Base-by-base conservation (phyloP, 257 asterid genomes). In the Knoxia roxburghii region DNA sequence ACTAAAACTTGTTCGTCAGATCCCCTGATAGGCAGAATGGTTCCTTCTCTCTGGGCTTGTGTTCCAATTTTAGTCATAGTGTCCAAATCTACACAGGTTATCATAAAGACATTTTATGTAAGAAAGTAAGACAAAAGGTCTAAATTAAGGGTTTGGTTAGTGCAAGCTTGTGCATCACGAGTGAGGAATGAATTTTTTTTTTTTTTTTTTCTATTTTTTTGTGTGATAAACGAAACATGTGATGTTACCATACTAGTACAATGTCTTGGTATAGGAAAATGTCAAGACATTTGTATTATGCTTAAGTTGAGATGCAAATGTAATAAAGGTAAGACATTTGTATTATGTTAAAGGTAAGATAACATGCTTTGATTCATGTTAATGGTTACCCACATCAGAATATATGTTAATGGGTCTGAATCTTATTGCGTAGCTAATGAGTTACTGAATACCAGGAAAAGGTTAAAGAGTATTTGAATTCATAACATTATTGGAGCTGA, bases 211-310 rank as follows among this genome's bases (percentile, higher is more conserved):
- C n/a, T n/a, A n/a, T n/a, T 13, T n/a, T 13, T 55, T 55, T 55
- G 61, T 55, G 15, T 55, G 39, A 55, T 55, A 55, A 55, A 55
- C 27, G 61, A 55, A 26, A 32, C 15, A 26, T 55, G 29, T 52
- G 37, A 26, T 55, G 50, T 26, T 60, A 13, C 20, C 32, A 35
- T 21, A 3, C 2, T 33, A 35, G 35, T 48, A n/a, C 6, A 7
- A 6, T 60, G 30, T n/a, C 20, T 48, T 50, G 27, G 27, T 50
- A 4, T 50, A 6, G 23, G 7, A 18, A 50, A 6, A 18, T 8
- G 43, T 58, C 15, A 30, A 17, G 46, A 33, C 21, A 1, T 40
- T 35, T 33, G 18, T 35, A 59, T 24, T 46, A 59, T 20, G 64
- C 6, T n/a, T n/a, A 20, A 35, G 65, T 14, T 59, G 49, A 20